These are phyloP conservation scores for Amyloporia xantha DNA, from an alignment of 768 basidiomycete genomes.

Conservation along the genomic window DNA sequence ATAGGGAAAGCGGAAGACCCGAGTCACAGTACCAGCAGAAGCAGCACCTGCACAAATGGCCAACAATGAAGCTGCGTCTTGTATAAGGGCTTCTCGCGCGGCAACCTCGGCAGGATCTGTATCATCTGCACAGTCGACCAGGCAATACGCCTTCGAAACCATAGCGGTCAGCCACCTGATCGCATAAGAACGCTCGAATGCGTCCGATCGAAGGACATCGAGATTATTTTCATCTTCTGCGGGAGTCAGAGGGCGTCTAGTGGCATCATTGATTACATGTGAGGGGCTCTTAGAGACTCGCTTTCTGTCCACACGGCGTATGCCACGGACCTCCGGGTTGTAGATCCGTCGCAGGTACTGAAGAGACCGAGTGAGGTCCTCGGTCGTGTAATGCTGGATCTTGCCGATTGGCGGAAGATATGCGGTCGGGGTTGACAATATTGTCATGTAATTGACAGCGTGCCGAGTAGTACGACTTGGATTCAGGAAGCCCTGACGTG, in stretches of 20 bases:
- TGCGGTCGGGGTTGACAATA: slow-evolving; percentile 37
- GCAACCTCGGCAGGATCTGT: not conserved
- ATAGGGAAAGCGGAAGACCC: slow-evolving; percentile 41
- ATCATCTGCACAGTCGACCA: not conserved
- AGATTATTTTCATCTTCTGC: slow-evolving; percentile 4
- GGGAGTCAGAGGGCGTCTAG: not conserved
- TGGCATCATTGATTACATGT: too few species aligned
- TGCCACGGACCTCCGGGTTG: slow-evolving; percentile 57
- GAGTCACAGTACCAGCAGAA: slow-evolving; percentile 51
- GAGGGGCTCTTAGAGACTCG: not conserved
- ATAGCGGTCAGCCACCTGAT: slow-evolving; percentile 72
- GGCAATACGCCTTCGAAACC: slow-evolving; percentile 25
- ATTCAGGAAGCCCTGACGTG: too few species aligned
- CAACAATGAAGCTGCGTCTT: slow-evolving; percentile 54
- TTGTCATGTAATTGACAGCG: slow-evolving; percentile 2
- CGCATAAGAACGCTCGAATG: slow-evolving; percentile 63
- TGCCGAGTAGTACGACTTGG: too few species aligned
- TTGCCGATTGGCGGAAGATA: slow-evolving; percentile 47
- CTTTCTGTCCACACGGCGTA: slow-evolving; percentile 32
- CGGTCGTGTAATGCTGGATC: slow-evolving; percentile 29
- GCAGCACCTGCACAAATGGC: slow-evolving; percentile 59
- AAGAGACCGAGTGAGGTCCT: slow-evolving; percentile 38
- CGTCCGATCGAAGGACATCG: slow-evolving; percentile 42
- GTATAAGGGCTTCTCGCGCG: slow-evolving; percentile 27
- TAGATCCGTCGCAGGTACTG: slow-evolving; percentile 49